A percentile compares a stretch with the other conserved stretches of the same genome.
Evolutionary conservation across 2,329 filamentous ascomycete genomes (phyloP).

Genomic region (Zasmidium cellare): DNA sequence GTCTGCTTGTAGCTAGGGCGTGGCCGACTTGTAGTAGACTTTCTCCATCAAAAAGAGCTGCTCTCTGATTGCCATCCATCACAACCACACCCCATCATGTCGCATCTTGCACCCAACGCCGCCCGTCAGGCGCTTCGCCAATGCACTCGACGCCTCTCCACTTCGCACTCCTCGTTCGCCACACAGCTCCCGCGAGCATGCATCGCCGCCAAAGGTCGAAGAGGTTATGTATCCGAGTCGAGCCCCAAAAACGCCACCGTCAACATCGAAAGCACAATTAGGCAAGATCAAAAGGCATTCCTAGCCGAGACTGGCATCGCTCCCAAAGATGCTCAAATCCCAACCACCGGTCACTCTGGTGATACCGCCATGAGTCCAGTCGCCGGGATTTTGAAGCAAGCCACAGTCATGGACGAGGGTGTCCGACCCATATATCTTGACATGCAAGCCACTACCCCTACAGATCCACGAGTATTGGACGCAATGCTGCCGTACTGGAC

Average conservation of each 20-base stretch:
- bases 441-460: constrained; percentile 95
- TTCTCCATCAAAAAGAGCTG: neutral
- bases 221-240: constrained; percentile 79
- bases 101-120: constrained; percentile 60
- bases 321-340: constrained; percentile 59
- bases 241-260: constrained; percentile 79
- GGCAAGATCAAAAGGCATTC: constrained; percentile 82
- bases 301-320: constrained; percentile 56
- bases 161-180: constrained; percentile 41
- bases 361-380: constrained; percentile 71
- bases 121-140: constrained; percentile 72
- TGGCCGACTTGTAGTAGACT: neutral
- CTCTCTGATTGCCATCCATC: neutral
- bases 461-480: constrained; percentile 91
- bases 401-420: constrained; percentile 89
- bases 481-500: constrained; percentile 95
- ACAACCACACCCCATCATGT: constrained; percentile 38
- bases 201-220: constrained; percentile 38
- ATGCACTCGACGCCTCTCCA: constrained; percentile 52
- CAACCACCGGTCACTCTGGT: constrained; percentile 57
- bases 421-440: constrained; percentile 95
- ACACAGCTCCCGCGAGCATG: constrained; percentile 43
- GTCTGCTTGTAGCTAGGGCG: neutral
- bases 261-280: constrained; percentile 78
- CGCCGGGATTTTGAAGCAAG: constrained; percentile 82